These are phyloP conservation scores for Lolium perenne DNA, from an alignment of 176 grass and related monocot species.

Conservation along the genomic window DNA sequence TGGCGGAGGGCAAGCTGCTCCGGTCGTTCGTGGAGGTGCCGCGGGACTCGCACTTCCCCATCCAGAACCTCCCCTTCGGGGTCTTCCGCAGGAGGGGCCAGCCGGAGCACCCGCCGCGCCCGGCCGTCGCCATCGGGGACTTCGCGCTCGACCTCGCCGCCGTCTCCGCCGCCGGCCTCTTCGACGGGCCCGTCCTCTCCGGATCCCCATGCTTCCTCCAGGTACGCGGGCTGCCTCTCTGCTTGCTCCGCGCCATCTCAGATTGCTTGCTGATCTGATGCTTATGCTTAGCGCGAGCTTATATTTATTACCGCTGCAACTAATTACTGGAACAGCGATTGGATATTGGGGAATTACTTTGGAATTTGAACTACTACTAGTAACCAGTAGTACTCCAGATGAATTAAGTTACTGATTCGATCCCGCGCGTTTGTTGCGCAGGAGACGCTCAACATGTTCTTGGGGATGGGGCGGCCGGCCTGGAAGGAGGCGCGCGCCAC, in stretches of 20 bases:
- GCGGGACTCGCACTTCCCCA: constrained; percentile 82
- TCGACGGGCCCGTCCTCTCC: constrained; percentile 77
- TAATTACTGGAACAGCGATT: neutral
- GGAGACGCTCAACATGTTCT: constrained; percentile 92
- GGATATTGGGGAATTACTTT: neutral
- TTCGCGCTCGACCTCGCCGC: constrained; percentile 91
- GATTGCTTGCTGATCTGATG: constrained; percentile 9
- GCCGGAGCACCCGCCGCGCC: constrained; percentile 50
- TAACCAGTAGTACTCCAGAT: neutral
- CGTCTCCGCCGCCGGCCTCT: constrained; percentile 76
- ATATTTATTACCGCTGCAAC: neutral
- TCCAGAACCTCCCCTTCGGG: constrained; percentile 95
- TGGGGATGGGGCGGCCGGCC: constrained; percentile 79
- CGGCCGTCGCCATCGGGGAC: constrained; percentile 81
- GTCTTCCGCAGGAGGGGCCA: constrained; percentile 58
- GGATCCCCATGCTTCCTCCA: constrained; percentile 72
- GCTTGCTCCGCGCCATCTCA: neutral
- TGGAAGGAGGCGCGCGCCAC: constrained; percentile 94
- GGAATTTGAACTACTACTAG: neutral
- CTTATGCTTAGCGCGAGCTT: neutral
- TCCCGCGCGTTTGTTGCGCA: constrained; percentile 40
- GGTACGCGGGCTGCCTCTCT: constrained; percentile 31
- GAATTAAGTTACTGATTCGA: neutral
- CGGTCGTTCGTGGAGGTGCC: constrained; percentile 88
- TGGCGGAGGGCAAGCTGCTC: constrained; percentile 53